A percentile compares a stretch with the other conserved stretches of the same genome.
Evolutionary conservation across 169 alveolate genomes (phyloP).

Genomic region (Pseudocohnilembus persalinus): DNA sequence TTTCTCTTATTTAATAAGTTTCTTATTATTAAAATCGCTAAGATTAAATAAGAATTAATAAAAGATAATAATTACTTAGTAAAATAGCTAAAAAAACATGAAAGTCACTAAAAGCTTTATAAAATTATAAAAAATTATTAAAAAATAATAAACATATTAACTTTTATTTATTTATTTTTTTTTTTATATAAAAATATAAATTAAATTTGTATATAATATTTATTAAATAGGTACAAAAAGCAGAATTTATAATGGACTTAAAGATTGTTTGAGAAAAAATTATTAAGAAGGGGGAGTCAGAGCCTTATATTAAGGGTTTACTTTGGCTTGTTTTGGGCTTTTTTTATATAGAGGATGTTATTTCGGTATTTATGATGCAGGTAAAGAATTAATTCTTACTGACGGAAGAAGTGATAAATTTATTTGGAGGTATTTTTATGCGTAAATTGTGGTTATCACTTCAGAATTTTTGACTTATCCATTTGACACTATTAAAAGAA

Average conservation of each 20-base stretch:
- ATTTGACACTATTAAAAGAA: slow-evolving; percentile 41
- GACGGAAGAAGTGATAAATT: background rate
- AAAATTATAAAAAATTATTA: too few species aligned
- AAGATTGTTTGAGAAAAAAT: slow-evolving; percentile 26
- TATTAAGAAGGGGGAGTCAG: slow-evolving; percentile 32
- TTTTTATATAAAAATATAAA: too few species aligned
- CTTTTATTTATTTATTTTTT: too few species aligned
- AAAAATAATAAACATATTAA: too few species aligned
- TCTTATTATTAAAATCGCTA: too few species aligned
- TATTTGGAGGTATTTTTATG: slow-evolving; percentile 12
- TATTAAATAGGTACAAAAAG: slow-evolving; percentile 6
- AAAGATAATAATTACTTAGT: too few species aligned
- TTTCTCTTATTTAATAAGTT: too few species aligned
- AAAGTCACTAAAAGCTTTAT: too few species aligned
- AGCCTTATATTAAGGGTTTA: slow-evolving; percentile 40
- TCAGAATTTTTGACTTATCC: slow-evolving; percentile 43
- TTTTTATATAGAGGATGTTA: slow-evolving; percentile 40
- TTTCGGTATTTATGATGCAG: slow-evolving; percentile 47
- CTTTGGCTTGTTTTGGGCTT: slow-evolving; percentile 29
- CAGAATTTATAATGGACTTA: slow-evolving; percentile 26
- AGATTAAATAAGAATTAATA: too few species aligned
- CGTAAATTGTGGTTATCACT: slow-evolving; percentile 17
- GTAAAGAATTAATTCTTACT: slow-evolving; percentile 17
- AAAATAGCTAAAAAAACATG: too few species aligned
- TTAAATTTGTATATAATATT: background rate